These are phyloP conservation scores for Phyllostachys edulis DNA, from an alignment of 176 grass and related monocot species.

Conservation along the genomic window DNA sequence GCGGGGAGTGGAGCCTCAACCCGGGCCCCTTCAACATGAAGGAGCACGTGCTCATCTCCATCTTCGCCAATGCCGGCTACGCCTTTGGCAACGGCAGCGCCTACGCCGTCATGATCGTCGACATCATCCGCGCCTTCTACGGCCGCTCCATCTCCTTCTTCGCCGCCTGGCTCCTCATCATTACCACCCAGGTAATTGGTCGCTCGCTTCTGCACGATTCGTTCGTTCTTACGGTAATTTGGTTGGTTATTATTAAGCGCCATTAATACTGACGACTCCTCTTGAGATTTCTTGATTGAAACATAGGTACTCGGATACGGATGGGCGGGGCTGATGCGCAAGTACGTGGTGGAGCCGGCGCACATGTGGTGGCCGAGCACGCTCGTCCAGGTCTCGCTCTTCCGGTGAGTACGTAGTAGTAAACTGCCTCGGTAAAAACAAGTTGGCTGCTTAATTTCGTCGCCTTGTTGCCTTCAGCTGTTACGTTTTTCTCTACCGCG, in stretches of 20 bases:
- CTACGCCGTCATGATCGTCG: conserved; percentile 72
- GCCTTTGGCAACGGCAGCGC: conserved; percentile 74
- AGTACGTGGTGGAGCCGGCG: conserved; percentile 84
- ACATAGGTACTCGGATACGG: conserved; percentile 81
- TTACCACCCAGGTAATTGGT: conserved; percentile 69
- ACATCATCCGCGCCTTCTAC: conserved; percentile 84
- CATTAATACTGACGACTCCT: background rate
- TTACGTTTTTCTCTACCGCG: background rate
- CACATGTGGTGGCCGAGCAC: conserved; percentile 97
- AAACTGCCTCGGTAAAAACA: background rate
- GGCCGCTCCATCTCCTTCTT: conserved; percentile 62
- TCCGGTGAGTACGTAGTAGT: conserved; percentile 44
- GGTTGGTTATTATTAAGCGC: background rate
- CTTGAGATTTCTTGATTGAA: background rate
- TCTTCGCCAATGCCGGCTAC: conserved; percentile 91
- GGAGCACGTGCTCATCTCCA: conserved; percentile 99
- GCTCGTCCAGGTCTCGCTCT: conserved; percentile 93
- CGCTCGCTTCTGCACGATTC: background rate
- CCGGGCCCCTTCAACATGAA: conserved; percentile 96
- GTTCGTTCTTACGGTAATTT: background rate
- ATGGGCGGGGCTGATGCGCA: conserved; percentile 88
- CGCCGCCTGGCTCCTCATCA: conserved; percentile 71
- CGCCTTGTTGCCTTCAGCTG: background rate
- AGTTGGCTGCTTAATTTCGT: background rate
- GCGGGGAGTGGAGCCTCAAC: conserved; percentile 66